Evolutionary conservation across 2,329 filamentous ascomycete species (phyloP), one percentile per base, ranked within the genome.

Genomic region (Aspergillus neoniger): DNA sequence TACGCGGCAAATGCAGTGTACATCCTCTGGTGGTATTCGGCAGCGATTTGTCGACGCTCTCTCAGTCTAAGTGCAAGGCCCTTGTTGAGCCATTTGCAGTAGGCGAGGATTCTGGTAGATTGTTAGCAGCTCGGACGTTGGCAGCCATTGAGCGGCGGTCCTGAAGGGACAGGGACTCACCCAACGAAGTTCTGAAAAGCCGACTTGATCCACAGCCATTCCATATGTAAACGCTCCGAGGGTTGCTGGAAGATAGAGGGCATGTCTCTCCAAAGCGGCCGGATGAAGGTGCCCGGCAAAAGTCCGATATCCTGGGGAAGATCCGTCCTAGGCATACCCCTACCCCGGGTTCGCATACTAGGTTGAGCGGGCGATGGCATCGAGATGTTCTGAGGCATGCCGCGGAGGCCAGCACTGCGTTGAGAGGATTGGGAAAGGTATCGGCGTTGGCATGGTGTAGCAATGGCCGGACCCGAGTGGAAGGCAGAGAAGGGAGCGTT

Each of bases 1-100:
- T 78, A 82, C 68, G 63, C 66, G 23, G 81, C 80, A 63, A 83
- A 81, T 21, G 77, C 73, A 23, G 67, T 74, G 67, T 83, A 83
- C 77, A 84, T 80, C 25, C 70, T 62, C 49, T 72, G 61, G 60
- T 84, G 80, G n/a, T 83, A 70, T 8, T 73, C 64, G 43, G 70
- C 69, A 10, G 76, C 79, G 41, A 77, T 70, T 9, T 65, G 55
- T 17, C 77, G 74, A 41, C 79, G 71, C 44, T 75, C 68, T 21
- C 63, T 64, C 23, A 77, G 57, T n/a, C 72, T 64, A 17, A 80
- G 67, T 25, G 77, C 76, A 25, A 74, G 59, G 12, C 67, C 67
- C 48, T 67, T 73, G 59, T 71, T 71, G 28, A 71, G 54, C 55
- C 66, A 72, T 67, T 75, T 77, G 63, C 65, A 69, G 59, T 75